phyloP scores from a whole-genome alignment of 345 rosid species.

The Orychophragmus violaceus region DNA sequence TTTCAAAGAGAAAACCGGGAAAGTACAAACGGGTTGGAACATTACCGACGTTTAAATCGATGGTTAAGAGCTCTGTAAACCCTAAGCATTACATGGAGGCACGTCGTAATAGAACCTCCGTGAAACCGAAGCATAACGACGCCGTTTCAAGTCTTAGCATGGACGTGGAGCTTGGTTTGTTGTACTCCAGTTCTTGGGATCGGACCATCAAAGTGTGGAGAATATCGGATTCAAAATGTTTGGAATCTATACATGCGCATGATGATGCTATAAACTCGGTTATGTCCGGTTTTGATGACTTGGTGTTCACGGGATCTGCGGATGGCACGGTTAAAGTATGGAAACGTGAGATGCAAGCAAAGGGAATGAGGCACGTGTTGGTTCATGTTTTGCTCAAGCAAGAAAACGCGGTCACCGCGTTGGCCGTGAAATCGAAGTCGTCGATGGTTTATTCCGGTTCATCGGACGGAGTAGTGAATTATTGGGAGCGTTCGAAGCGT shows the following conservation, averaged over 20 bases:
- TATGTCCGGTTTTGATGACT: conserved; percentile 36
- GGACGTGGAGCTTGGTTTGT: conserved; percentile 42
- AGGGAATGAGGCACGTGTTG: conserved; percentile 50
- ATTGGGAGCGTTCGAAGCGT: conserved; percentile 55
- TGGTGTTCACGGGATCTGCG: conserved; percentile 66
- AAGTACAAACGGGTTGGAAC: conserved; percentile 43
- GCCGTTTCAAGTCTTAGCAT: conserved; percentile 53
- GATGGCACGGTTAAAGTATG: conserved; percentile 69
- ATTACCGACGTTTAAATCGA: conserved; percentile 45
- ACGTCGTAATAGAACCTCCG: conserved; percentile 41
- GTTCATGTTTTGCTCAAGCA: conserved; percentile 54
- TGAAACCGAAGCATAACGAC: conserved; percentile 54
- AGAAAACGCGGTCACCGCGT: conserved; percentile 69
- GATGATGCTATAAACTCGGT: conserved; percentile 61
- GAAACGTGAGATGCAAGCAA: conserved; percentile 49
- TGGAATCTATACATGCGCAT: conserved; percentile 59
- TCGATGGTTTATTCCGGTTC: conserved; percentile 59
- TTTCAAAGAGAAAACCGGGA: conserved; percentile 34
- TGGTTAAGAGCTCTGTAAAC: conserved; percentile 54
- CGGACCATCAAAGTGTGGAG: conserved; percentile 57
- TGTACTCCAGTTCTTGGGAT: conserved; percentile 71
- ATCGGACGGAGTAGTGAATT: conserved; percentile 55
- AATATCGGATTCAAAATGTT: conserved; percentile 44
- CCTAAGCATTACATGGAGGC: conserved; percentile 48
- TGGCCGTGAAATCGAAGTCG: conserved; percentile 42